These are phyloP conservation scores for Fusarium nanum DNA, from an alignment of 2,329 filamentous ascomycete species.

Conservation along the genomic window DNA sequence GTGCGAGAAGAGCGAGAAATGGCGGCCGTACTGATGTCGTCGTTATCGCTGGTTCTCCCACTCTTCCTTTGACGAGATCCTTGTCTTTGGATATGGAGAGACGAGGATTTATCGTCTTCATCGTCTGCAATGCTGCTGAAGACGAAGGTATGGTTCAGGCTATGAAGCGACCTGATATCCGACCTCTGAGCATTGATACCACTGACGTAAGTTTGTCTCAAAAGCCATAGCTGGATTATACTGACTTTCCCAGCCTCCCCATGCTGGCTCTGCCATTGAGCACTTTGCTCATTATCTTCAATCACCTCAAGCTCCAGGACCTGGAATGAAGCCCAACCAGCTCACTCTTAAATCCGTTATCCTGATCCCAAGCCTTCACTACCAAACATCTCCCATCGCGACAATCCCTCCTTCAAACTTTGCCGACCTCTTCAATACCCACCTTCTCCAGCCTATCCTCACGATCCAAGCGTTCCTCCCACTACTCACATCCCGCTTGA, in stretches of 20 bases:
- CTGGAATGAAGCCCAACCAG: constrained; percentile 79
- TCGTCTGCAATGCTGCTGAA: constrained; percentile 86
- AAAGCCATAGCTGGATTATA: background rate
- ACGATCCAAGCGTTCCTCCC: constrained; percentile 91
- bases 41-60: constrained; percentile 88
- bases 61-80: constrained; percentile 84
- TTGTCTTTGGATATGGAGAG: constrained; percentile 88
- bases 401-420: constrained; percentile 86
- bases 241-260: constrained; percentile 67
- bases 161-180: constrained; percentile 83
- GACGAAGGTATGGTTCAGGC: constrained; percentile 84
- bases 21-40: constrained; percentile 88
- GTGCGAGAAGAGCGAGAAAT: constrained; percentile 82
- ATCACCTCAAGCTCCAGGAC: constrained; percentile 79
- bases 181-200: constrained; percentile 84
- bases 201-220: constrained; percentile 70
- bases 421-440: constrained; percentile 91
- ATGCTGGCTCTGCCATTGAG: constrained; percentile 75
- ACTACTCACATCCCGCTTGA: constrained; percentile 73
- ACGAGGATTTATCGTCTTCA: constrained; percentile 91
- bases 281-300: constrained; percentile 78
- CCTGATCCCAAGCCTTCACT: constrained; percentile 83
- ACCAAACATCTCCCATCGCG: constrained; percentile 85
- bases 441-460: constrained; percentile 88
- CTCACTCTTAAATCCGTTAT: constrained; percentile 83